These are phyloP conservation scores for Calonectria montana DNA, from an alignment of 2,329 filamentous ascomycete species.

Conservation along the genomic window DNA sequence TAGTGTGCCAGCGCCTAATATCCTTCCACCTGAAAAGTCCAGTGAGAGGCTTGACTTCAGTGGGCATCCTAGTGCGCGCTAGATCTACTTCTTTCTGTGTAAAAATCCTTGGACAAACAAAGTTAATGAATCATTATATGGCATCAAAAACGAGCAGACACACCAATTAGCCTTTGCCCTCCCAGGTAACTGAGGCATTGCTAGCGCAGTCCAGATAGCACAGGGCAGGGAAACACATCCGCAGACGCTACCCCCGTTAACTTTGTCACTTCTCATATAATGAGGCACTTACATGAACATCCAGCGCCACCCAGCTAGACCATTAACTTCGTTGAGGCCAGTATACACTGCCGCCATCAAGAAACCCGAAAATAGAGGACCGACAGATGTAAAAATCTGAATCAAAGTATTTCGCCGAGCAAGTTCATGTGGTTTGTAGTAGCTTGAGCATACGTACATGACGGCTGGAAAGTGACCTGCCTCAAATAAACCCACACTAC, in stretches of 20 bases:
- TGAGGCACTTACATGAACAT: not conserved
- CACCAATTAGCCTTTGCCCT: slow-evolving; percentile 3
- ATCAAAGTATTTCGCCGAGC: not conserved
- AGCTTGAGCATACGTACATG: slow-evolving; percentile 5
- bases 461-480: slow-evolving; percentile 5
- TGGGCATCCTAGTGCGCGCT: not conserved
- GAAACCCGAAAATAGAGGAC: slow-evolving; percentile 2
- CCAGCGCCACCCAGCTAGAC: slow-evolving; percentile 4
- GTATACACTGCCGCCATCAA: not conserved
- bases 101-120: not conserved
- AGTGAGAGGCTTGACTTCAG: not conserved
- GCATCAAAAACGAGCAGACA: not conserved
- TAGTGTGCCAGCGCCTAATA: not conserved
- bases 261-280: not conserved
- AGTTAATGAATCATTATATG: not conserved
- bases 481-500: slow-evolving; percentile 3
- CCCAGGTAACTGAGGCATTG: not conserved
- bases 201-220: not conserved
- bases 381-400: not conserved
- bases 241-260: not conserved
- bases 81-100: not conserved
- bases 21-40: slow-evolving; percentile 2
- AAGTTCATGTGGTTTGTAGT: slow-evolving; percentile 1
- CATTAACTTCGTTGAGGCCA: not conserved
- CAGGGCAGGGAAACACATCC: not conserved